Conservation (phyloP, 331 rosid genomes). For the Pyrus hybrid region DNA sequence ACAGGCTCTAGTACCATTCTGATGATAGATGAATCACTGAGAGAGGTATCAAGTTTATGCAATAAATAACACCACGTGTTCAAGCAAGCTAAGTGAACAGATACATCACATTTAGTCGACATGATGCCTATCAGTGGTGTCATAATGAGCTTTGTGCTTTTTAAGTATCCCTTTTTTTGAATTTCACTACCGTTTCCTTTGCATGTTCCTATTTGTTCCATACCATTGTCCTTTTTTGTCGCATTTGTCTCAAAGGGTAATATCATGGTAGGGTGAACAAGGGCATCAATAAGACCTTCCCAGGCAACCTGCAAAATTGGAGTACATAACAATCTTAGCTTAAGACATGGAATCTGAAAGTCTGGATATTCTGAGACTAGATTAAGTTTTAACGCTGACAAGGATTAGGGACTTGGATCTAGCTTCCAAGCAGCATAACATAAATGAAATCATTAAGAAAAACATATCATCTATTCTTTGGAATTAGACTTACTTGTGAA, state of each 20-base stretch:
- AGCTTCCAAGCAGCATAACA: not conserved
- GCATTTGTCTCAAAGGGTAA: slow-evolving; percentile 21
- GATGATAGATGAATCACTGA: slow-evolving; percentile 40
- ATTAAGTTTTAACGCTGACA: not conserved
- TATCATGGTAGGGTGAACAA: slow-evolving; percentile 33
- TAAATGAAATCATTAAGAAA: not conserved
- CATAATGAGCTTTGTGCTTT: slow-evolving; percentile 77
- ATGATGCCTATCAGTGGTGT: slow-evolving; percentile 68
- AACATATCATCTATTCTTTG: not conserved
- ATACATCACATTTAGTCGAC: slow-evolving; percentile 53
- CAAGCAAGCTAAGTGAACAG: slow-evolving; percentile 68
- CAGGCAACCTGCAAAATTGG: slow-evolving; percentile 65
- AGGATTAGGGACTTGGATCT: not conserved
- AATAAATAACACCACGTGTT: slow-evolving; percentile 75
- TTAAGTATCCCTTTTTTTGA: slow-evolving; percentile 41
- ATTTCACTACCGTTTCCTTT: slow-evolving; percentile 18
- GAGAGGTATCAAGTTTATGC: slow-evolving; percentile 55
- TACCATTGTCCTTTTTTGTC: slow-evolving; percentile 16
- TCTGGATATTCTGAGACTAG: not conserved
- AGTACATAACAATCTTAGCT: not conserved
- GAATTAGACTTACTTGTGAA: slow-evolving; percentile 51
- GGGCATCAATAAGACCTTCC: slow-evolving; percentile 84
- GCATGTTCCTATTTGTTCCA: slow-evolving; percentile 11
- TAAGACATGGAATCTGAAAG: not conserved
- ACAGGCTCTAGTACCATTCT: slow-evolving; percentile 61